Evolutionary conservation across 306 rosid genomes (phyloP), one percentile per base, ranked within the genome.

Genomic region (Morella rubra): DNA sequence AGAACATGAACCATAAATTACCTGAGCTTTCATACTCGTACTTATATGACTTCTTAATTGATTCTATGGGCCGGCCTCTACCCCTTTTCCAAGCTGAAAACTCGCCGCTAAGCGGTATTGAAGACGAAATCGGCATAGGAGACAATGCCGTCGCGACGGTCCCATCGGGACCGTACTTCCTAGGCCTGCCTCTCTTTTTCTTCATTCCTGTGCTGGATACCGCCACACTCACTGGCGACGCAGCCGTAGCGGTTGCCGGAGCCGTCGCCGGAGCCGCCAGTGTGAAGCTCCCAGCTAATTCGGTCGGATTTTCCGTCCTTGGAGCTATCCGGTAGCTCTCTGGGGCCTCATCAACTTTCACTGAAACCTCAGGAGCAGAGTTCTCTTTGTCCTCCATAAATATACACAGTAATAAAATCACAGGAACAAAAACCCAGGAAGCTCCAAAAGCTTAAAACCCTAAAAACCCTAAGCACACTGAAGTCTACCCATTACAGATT

Each of bases 81-180:
- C 96, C 96, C 40, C 85, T 79, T 84, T 94, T 92, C 97, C 96
- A 92, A 45, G 64, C 74, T 18, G 96, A 85, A 80, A 81, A 92
- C 42, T 92, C 97, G 51, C 95, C 98, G n/a, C 93, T 86, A 81
- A 95, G 88, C 1, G 97, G 98, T 79, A 95, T 89, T 22, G 97
- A 92, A 1, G 97, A 67, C 11, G 98, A 95, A 70, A 95, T 95
- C 46, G 98, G 98, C 98, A 95, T 92, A 58, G 98, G 98, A 4
- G 98, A 92, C 80, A 92, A 69, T 51, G 97, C 87, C 73, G 75
- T n/a, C 19, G 85, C 55, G 15, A 66, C 76, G 22, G 66, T 68
- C 27, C 89, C 90, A 44, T 82, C 95, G 0, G 93, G 88, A 1
- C 89, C 96, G 74, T 87, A 90, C 80, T 95, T 95, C 60, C 93